Evolutionary conservation across 345 rosid species (phyloP).

Genomic region (Clausena lansium): DNA sequence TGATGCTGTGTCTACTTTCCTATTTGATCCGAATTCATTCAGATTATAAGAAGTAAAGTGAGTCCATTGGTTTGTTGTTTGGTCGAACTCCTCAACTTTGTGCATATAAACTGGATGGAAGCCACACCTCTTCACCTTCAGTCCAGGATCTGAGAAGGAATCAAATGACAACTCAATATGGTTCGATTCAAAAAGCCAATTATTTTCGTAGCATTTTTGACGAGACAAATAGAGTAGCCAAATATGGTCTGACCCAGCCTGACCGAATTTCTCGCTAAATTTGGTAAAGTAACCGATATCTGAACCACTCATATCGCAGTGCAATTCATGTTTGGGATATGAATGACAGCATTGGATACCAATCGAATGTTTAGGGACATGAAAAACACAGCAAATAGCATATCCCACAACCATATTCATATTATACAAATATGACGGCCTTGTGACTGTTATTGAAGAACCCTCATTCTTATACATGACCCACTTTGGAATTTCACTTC

Average conservation of each 20-base stretch:
- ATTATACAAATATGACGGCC: background rate
- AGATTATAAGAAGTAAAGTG: no score
- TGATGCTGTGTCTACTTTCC: no score
- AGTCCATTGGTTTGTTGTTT: no score
- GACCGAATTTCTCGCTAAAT: background rate
- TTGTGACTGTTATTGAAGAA: background rate
- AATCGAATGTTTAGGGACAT: background rate
- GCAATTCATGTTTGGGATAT: no score
- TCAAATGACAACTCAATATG: no score
- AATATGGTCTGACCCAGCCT: background rate
- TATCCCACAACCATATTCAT: background rate
- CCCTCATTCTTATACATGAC: background rate
- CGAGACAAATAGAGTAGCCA: background rate
- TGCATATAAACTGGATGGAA: background rate
- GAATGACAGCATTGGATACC: no score
- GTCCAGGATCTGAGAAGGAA: no score
- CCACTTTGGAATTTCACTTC: conserved; percentile 19
- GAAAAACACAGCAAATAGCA: conserved; percentile 1
- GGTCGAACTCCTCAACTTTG: no score
- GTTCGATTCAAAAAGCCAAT: background rate
- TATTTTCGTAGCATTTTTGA: no score
- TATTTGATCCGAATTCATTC: no score
- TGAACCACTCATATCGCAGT: no score
- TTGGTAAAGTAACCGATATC: no score
- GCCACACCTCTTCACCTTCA: background rate